Base-by-base conservation (phyloP, 495 filamentous ascomycete species). In the Annulohypoxylon bovei region DNA sequence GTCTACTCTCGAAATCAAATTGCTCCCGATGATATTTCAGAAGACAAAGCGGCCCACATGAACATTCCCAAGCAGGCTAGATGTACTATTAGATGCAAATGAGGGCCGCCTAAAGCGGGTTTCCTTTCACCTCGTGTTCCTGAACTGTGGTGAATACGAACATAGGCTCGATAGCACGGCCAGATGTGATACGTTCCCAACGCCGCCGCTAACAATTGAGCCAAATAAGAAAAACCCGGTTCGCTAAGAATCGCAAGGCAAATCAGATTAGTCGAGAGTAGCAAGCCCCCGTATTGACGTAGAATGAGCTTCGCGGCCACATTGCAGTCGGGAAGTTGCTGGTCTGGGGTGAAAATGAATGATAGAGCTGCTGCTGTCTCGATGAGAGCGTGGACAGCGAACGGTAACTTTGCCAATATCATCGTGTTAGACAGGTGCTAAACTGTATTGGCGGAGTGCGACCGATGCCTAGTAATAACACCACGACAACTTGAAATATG, bases 101-200 rank as follows among this genome's bases (percentile, higher is more conserved):
- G 30, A 40, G 69, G 69, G 6, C 69, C 69, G 8, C 69, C 69
- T 46, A 72, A 50, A 28, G 37, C 18, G 11, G 64, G 1, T 18
- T 60, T 40, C 22, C 3, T 55, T 18, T 50, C 25, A 1, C 9
- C 23, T n/a, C 30, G 12, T 20, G 14, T 16, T 16, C 44, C 69
- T 33, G 23, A 32, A 22, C 39, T 30, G 23, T 50, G 52, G 23
- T 42, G 28, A 23, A 72, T 67, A 6, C 74, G 71, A 37, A 40
- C 35, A 37, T 72, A 76, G 0, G 81, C 82, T 23, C 82, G 69
- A 47, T 71, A 76, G 14, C 70, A 71, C 0, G 82, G 82, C 68
- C 77, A 84, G 0, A 78, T 32, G 27, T 84, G 82, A 25, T 82
- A 84, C 23, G 70, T 68, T 1, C 74, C 80, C 49, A 84, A 42